Conservation (phyloP, 2,329 filamentous ascomycete species). For the Talaromyces sp. region DNA sequence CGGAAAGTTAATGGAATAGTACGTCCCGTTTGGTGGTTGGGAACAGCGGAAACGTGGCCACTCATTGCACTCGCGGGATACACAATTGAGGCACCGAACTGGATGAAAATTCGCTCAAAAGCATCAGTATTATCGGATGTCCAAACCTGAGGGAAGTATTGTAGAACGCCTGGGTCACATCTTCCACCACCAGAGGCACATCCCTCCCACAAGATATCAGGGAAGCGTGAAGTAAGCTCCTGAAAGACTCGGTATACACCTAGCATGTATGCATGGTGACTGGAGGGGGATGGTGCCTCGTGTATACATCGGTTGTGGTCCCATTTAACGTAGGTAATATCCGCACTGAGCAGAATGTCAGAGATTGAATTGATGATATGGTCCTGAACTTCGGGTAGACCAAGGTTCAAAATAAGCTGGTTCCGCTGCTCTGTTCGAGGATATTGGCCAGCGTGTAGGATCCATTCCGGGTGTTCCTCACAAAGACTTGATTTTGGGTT, state of each 20-base stretch:
- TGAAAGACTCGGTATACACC: background rate
- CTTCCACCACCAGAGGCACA: background rate
- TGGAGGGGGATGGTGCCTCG: background rate
- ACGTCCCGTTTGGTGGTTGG: background rate
- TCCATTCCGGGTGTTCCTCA: background rate
- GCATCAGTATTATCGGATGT: background rate
- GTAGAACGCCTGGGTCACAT: background rate
- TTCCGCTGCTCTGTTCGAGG: background rate
- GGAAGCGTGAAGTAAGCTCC: background rate
- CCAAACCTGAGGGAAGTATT: background rate
- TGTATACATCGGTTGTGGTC: background rate
- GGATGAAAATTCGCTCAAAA: background rate
- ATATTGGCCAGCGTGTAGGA: background rate
- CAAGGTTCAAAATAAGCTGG: background rate
- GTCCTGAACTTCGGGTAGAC: background rate
- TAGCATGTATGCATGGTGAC: background rate
- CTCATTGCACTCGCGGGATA: background rate
- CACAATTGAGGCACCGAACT: background rate
- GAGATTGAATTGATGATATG: background rate
- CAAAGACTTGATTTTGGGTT: background rate
- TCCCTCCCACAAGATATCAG: background rate
- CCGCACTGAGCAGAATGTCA: too few relatives aligned
- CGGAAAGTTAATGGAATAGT: background rate
- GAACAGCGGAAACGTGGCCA: background rate
- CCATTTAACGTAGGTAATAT: background rate